Evolutionary conservation across 2,329 filamentous ascomycete genomes (phyloP).

Genomic region (Didymella exigua): DNA sequence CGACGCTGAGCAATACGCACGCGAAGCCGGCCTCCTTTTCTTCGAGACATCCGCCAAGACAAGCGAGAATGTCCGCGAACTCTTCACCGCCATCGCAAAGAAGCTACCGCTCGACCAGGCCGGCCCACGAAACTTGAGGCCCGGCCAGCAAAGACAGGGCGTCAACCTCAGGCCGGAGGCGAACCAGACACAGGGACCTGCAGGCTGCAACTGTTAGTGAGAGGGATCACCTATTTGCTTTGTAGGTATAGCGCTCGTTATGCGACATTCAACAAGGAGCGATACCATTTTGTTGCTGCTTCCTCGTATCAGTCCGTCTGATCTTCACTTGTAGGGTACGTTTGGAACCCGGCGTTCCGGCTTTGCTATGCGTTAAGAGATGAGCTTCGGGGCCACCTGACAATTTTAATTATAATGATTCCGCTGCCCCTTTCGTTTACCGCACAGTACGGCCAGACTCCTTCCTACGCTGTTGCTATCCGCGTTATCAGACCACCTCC

Average conservation of each 20-base stretch:
- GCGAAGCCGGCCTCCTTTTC: constrained; percentile 91
- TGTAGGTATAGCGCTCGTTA: constrained; percentile 18
- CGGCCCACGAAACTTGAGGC: constrained; percentile 83
- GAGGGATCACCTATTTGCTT: constrained; percentile 3
- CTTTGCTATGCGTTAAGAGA: constrained; percentile 31
- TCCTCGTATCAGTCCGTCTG: constrained; percentile 17
- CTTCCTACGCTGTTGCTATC: neutral
- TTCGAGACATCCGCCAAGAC: constrained; percentile 99
- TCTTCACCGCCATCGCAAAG: constrained; percentile 97
- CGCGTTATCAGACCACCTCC: neutral
- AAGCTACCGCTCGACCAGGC: constrained; percentile 96
- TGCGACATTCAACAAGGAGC: constrained; percentile 5
- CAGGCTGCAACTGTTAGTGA: constrained; percentile 67
- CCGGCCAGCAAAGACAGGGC: constrained; percentile 62
- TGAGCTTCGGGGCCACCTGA: constrained; percentile 40
- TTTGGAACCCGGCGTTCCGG: constrained; percentile 37
- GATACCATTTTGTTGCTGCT: constrained; percentile 9
- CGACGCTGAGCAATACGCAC: constrained; percentile 93
- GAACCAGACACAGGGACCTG: constrained; percentile 62
- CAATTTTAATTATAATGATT: constrained; percentile 40
- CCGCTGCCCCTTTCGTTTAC: constrained; percentile 9
- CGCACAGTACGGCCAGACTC: neutral
- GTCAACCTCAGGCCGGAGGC: constrained; percentile 71
- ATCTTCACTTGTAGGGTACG: constrained; percentile 27
- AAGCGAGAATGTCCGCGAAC: constrained; percentile 89